Evolutionary conservation across 805 yeast species (phyloP), one percentile per base, ranked within the genome.

Genomic region (Candida methanosorbosa): DNA sequence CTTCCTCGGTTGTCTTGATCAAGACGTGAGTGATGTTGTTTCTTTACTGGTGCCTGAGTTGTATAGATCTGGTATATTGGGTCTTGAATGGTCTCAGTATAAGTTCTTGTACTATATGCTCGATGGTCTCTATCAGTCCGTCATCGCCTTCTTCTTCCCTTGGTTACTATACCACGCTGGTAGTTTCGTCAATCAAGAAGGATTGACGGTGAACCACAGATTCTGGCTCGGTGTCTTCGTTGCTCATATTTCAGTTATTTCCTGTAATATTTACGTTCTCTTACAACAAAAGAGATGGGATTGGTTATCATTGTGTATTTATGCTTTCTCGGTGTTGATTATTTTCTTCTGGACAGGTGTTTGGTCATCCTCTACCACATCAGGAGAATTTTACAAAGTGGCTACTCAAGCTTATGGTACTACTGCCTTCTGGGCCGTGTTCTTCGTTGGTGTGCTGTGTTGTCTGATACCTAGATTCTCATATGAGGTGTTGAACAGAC

Each of bases 221-320:
- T 83, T 70, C 50, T 72, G 75, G 67, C 68, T 83, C 39, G 94
- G 92, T 51, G 63, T 75, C 0, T 59, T 71, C 33, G 85, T 79
- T 35, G 75, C 83, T 1, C 64, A 77, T 20, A 78, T 81, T 46
- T 70, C 87, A 4, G 79, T 75, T 33, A 62, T 77, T 18, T 56
- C 88, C 0, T 80, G 88, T 60, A 78, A 83, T 49, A 40, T 71
- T 4, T 81, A 78, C 52, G 69, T 82, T 37, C 50, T 78, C 43
- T 54, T 78, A 41, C 86, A 78, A 46, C 84, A 80, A 51, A 72
- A 71, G 50, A 68, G 86, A 50, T 83, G 94, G 94, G 94, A 83
- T 57, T 81, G 86, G 85, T 61, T 80, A 30, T 70, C 81, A 4
- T 48, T 65, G 11, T 48, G 78, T 36, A 68, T 79, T 38, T 69